Evolutionary conservation across 2,329 filamentous ascomycete genomes (phyloP).

Genomic region (Mycogone perniciosa): DNA sequence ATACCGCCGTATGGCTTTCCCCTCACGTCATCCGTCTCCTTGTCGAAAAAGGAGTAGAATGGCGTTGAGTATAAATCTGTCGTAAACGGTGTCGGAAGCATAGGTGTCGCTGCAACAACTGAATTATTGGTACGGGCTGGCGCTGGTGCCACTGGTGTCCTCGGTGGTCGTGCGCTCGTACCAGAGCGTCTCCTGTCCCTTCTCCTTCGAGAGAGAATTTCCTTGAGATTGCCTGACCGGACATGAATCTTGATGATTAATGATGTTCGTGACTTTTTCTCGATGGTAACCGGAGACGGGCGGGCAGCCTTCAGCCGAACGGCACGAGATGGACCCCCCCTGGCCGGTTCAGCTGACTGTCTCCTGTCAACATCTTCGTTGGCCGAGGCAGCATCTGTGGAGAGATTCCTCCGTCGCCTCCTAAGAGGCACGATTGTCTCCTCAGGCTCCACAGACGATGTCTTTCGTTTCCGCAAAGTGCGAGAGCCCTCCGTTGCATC

Average conservation of each 20-base stretch:
- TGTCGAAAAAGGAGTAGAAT: slow-evolving; percentile 84
- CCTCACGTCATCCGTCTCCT: slow-evolving; percentile 81
- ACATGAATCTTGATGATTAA: slow-evolving; percentile 32
- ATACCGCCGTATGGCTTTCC: slow-evolving; percentile 95
- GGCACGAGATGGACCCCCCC: slow-evolving; percentile 46
- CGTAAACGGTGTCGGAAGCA: slow-evolving; percentile 51
- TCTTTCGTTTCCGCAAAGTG: slow-evolving; percentile 76
- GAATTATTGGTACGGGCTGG: slow-evolving; percentile 16
- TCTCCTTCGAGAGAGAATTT: slow-evolving; percentile 30
- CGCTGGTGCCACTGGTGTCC: slow-evolving; percentile 19
- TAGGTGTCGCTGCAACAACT: slow-evolving; percentile 8
- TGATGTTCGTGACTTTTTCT: slow-evolving; percentile 30
- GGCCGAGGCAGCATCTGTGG: slow-evolving; percentile 34
- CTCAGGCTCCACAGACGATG: slow-evolving; percentile 61
- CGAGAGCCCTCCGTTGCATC: slow-evolving; percentile 71
- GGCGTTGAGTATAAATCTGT: slow-evolving; percentile 62
- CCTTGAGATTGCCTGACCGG: slow-evolving; percentile 32
- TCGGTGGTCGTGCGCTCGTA: slow-evolving; percentile 18
- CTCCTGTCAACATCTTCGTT: slow-evolving; percentile 31
- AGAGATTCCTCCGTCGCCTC: slow-evolving; percentile 47
- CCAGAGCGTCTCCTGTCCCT: slow-evolving; percentile 26
- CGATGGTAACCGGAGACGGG: slow-evolving; percentile 35
- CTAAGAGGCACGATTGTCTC: slow-evolving; percentile 46
- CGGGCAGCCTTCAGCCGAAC: slow-evolving; percentile 47
- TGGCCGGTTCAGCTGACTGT: slow-evolving; percentile 22